Conservation (phyloP, 2,329 filamentous ascomycete genomes). For the Aureobasidium sp. region DNA sequence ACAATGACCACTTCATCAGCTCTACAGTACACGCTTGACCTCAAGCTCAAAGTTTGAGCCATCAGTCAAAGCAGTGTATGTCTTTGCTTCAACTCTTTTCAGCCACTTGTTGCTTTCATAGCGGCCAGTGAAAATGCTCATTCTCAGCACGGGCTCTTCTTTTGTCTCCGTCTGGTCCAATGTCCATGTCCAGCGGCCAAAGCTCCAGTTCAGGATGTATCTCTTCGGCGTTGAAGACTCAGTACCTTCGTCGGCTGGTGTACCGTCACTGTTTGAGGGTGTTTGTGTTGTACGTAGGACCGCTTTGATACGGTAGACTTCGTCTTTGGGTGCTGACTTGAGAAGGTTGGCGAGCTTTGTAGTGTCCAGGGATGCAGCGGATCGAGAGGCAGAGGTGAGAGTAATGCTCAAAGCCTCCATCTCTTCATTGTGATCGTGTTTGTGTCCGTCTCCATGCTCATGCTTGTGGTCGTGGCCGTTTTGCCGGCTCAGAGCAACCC, state of each 20-base stretch:
- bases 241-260: conserved; percentile 16
- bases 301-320: conserved; percentile 91
- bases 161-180: conserved; percentile 33
- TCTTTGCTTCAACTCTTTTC: conserved; percentile 52
- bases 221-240: conserved; percentile 36
- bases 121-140: conserved; percentile 67
- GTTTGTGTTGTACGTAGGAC: conserved; percentile 39
- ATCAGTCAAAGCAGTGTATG: conserved; percentile 20
- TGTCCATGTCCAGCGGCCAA: conserved; percentile 90
- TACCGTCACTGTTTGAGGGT: conserved; percentile 27
- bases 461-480: conserved; percentile 35
- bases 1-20: background rate
- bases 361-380: conserved; percentile 37
- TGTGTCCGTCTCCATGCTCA: conserved; percentile 22
- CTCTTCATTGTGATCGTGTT: conserved; percentile 63
- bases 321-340: conserved; percentile 72
- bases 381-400: conserved; percentile 29
- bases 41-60: conserved; percentile 37
- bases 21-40: conserved; percentile 34
- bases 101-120: conserved; percentile 71
- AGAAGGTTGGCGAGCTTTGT: conserved; percentile 58
- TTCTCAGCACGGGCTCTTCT: conserved; percentile 44
- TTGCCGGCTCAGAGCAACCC: conserved; percentile 28
- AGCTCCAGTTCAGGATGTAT: conserved; percentile 97
- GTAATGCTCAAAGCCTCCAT: conserved; percentile 84